Evolutionary conservation across 1,284 basidiomycete species (phyloP), one percentile per base, ranked within the genome.

Genomic region (Ustilago vetiveriae): DNA sequence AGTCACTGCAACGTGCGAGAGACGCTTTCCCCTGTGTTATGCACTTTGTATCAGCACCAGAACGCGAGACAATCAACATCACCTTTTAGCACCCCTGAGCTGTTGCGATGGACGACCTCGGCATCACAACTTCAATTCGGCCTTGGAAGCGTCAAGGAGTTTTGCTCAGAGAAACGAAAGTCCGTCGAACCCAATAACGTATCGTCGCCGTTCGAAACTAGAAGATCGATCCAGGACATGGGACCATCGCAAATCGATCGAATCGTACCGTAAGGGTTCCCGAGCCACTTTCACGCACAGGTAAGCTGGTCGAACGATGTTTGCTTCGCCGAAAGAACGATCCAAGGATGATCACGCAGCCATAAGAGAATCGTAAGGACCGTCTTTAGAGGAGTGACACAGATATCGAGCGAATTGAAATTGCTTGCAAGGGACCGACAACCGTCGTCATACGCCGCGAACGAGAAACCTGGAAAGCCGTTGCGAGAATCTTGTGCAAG

Each of bases 391-490:
- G 26, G n/a, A 6, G 32, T n/a, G 24, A 22, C 33, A 62, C 30
- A 62, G 24, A 39, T 22, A 17, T 22, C 42, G 51, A n/a, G 36
- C 21, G 37, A 21, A 54, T 30, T 54, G 26, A 23, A 22, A 54
- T 62, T 62, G 51, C 51, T 46, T 62, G 51, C 22, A 37, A 46
- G 33, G 37, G 17, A 37, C 32, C 16, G 36, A 21, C 22, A 49
- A 11, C 50, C 41, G 27, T 46, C 32, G 49, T 52, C 40, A 48
- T 44, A 45, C 7, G 37, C 33, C 23, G 29, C 40, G 21, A 2
- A 26, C 14, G 37, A 14, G 8, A 26, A 29, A 30, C 43, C 32
- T 29, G 44, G 10, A 14, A 24, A 52, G 23, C 36, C 38, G 32
- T 24, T 53, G 35, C 27, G 35, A 38, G 24, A 21, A 30, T 33